phyloP scores from a whole-genome alignment of 768 basidiomycete genomes.

The Macrolepiota dolichaula region DNA sequence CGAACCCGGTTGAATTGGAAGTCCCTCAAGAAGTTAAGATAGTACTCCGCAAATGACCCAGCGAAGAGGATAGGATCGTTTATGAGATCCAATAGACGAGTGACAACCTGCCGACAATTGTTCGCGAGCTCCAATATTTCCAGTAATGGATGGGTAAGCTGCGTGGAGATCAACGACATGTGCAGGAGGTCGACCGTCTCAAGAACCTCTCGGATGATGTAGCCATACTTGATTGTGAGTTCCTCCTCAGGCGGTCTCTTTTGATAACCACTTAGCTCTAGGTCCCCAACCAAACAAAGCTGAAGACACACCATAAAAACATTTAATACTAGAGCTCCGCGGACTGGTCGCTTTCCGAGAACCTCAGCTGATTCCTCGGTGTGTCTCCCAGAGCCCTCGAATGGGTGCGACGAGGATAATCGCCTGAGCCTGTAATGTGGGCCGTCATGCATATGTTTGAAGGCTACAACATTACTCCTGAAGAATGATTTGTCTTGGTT shows the following conservation, averaged over 20 bases:
- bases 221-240: background rate
- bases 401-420: background rate
- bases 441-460: background rate
- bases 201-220: background rate
- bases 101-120: background rate
- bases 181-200: background rate
- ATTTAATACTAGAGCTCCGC: no score
- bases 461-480: background rate
- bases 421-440: slow-evolving; percentile 5
- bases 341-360: background rate
- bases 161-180: slow-evolving; percentile 3
- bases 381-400: background rate
- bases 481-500: background rate
- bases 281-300: background rate
- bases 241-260: background rate
- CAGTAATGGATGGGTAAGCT: background rate
- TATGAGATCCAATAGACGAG: background rate
- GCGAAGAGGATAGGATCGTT: slow-evolving; percentile 3
- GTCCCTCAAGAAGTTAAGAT: background rate
- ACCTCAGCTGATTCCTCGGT: background rate
- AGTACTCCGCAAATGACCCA: slow-evolving; percentile 3
- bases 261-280: no score
- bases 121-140: slow-evolving; percentile 4
- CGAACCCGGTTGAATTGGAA: background rate
- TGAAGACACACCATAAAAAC: background rate